Evolutionary conservation across 805 yeast species (phyloP).

Genomic region (Candida schatavii): DNA sequence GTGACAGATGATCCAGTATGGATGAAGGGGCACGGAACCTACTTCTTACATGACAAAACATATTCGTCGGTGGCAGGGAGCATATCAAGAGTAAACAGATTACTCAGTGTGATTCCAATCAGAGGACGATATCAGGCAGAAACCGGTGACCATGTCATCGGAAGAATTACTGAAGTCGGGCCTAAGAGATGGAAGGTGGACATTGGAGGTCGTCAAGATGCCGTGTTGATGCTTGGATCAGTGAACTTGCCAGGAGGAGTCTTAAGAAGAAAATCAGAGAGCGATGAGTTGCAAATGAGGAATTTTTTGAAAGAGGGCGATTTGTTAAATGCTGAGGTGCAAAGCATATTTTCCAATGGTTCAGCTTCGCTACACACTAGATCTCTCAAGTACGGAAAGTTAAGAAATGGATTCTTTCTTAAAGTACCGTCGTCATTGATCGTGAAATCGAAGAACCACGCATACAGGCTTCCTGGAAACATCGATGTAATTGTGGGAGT

Average conservation of each 20-base stretch:
- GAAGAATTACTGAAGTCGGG: slow-evolving; percentile 91
- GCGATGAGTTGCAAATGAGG: slow-evolving; percentile 96
- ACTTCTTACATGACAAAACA: slow-evolving; percentile 68
- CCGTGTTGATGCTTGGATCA: slow-evolving; percentile 88
- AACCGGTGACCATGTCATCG: slow-evolving; percentile 94
- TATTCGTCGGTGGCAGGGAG: slow-evolving; percentile 93
- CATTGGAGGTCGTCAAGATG: slow-evolving; percentile 92
- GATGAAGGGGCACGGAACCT: slow-evolving; percentile 99
- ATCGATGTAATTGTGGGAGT: slow-evolving; percentile 89
- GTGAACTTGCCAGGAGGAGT: slow-evolving; percentile 98
- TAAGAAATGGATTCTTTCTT: slow-evolving; percentile 84
- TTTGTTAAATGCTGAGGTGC: slow-evolving; percentile 92
- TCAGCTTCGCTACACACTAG: slow-evolving; percentile 93
- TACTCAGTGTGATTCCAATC: slow-evolving; percentile 81
- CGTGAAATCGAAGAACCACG: slow-evolving; percentile 82
- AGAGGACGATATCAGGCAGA: slow-evolving; percentile 89
- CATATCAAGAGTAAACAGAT: slow-evolving; percentile 78
- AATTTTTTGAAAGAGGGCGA: slow-evolving; percentile 93
- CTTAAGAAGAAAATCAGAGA: slow-evolving; percentile 86
- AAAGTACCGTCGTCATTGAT: slow-evolving; percentile 80
- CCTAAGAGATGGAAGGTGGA: slow-evolving; percentile 95
- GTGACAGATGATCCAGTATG: slow-evolving; percentile 94
- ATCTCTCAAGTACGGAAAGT: slow-evolving; percentile 90
- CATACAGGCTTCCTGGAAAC: slow-evolving; percentile 89
- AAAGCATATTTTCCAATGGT: slow-evolving; percentile 84